Evolutionary conservation across 202 grass and related monocot species (phyloP), one percentile per base, ranked within the genome.

Genomic region (Saccharum hybrid): DNA sequence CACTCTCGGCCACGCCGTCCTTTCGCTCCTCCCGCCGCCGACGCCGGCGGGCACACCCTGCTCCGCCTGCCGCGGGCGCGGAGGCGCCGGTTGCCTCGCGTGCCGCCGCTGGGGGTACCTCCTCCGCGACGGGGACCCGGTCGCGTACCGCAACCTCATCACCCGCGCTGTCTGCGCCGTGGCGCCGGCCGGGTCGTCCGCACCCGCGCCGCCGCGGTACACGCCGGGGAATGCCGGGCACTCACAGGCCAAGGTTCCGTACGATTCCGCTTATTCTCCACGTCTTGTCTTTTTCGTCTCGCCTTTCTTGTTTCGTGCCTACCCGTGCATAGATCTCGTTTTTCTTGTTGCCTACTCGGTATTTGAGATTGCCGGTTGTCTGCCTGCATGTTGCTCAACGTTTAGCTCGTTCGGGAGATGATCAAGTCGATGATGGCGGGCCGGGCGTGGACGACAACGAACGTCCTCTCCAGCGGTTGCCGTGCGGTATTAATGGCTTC

Each of bases 91-190:
- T 1, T 92, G 86, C 86, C 74, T 92, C 31, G 83, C 75, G 37
- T 92, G 90, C 42, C 37, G 80, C 54, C 71, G 79, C 16, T 83
- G 63, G 74, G 79, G 21, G 59, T 34, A 80, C 79, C 90, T 92
- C 49, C 83, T 92, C 75, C 90, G 90, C 3, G 71, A 76, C 5
- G 83, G 31, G 5, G 90, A 92, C 64, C 79, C 83, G 0, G 26
- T 61, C n/a, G 74, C 83, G 38, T 92, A 92, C 75, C 83, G 90
- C 63, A 22, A 57, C 54, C 90, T 88, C 75, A 15, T 92, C 31
- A 92, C 70, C 37, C 86, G 86, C 2, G 86, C 78, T n/a, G 31
- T 92, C 39, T 92, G 90, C 74, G 86, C 76, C 62, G 11, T 88
- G 19, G 28, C 56, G 28, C 59, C 70, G 0, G 5, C 21, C 10